phyloP scores from a whole-genome alignment of 2,329 filamentous ascomycete species.

The Alternaria arbusti region DNA sequence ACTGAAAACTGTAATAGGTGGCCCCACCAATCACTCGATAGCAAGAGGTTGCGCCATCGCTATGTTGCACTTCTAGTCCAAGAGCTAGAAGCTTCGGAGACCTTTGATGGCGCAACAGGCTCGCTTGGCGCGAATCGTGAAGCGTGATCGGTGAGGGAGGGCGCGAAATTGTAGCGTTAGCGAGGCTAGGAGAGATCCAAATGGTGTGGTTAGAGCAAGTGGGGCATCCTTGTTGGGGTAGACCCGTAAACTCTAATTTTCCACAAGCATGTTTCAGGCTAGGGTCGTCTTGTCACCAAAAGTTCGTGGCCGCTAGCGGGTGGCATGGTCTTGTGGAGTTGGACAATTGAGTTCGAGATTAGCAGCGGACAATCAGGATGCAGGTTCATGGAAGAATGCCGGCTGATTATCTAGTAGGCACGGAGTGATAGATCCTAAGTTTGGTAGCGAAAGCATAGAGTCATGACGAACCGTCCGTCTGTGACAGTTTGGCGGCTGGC shows the following conservation, averaged over 20 bases:
- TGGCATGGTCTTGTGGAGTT: slow-evolving; percentile 1
- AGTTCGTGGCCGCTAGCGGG: neutral
- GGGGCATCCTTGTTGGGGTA: slow-evolving; percentile 7
- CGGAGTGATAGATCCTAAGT: neutral
- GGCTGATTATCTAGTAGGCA: neutral
- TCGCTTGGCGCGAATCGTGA: slow-evolving; percentile 6
- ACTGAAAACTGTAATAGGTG: neutral
- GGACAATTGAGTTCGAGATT: neutral
- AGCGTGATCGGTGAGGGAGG: slow-evolving; percentile 15
- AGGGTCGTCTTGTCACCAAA: slow-evolving; percentile 9
- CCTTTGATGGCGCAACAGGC: slow-evolving; percentile 20
- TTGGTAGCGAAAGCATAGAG: neutral
- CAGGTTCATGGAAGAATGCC: neutral
- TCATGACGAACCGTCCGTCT: slow-evolving; percentile 4
- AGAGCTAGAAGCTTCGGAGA: slow-evolving; percentile 23
- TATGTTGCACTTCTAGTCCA: slow-evolving; percentile 13
- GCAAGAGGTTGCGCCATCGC: neutral
- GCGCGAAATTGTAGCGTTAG: slow-evolving; percentile 7
- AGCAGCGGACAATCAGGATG: neutral
- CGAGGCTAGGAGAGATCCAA: slow-evolving; percentile 4
- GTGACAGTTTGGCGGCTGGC: slow-evolving; percentile 9
- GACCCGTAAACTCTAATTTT: slow-evolving; percentile 33
- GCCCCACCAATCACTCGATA: neutral
- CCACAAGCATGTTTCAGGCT: slow-evolving; percentile 28
- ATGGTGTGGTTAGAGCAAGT: slow-evolving; percentile 6